Base-by-base conservation (phyloP, 2,329 filamentous ascomycete genomes). In the Botrytis paeoniae region DNA sequence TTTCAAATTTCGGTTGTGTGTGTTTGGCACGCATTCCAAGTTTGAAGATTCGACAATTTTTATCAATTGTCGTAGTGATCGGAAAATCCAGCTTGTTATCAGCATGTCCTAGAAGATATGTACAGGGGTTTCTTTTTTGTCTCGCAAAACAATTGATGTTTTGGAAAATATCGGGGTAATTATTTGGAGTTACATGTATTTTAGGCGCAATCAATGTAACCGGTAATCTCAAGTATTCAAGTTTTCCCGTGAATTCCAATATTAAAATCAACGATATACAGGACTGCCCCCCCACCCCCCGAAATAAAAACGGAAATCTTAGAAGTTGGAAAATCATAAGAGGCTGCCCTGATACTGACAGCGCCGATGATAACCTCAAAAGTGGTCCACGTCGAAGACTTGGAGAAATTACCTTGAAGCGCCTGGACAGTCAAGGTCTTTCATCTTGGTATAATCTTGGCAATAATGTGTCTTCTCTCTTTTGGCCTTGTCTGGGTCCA, bases 251-350 rank as follows among this genome's bases (percentile, higher is more conserved):
- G n/a, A 14, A 57, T 29, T 32, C n/a, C 51, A 29, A 16, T 18
- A 57, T 14, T 57, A 32, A 1, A 29, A 29, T 32, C 14, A 18
- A 18, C 4, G 3, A 54, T 57, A 18, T 57, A 18, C n/a, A 29
- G n/a, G 14, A 57, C n/a, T 29, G 14, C 3, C 6, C n/a, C 51
- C 32, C 32, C 32, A 35, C 32, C 32, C 32, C 32, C n/a, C n/a
- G n/a, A n/a, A n/a, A n/a, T n/a, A 35, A 29, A 4, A 57, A 18
- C 0, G 6, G 3, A 54, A 1, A 29, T 29, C 1, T 32, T 9
- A n/a, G 6, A 57, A 9, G 14, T 2, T 32, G n/a, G n/a, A 57
- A 29, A 29, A 18, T 9, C 51, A 18, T 4, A 29, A 57, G 51
- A 57, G 51, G 14, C 16, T 18, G n/a, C 51, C 2, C 14, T 12